Base-by-base conservation (phyloP, 2,329 filamentous ascomycete genomes). In the Scedosporium aurantiacum region DNA sequence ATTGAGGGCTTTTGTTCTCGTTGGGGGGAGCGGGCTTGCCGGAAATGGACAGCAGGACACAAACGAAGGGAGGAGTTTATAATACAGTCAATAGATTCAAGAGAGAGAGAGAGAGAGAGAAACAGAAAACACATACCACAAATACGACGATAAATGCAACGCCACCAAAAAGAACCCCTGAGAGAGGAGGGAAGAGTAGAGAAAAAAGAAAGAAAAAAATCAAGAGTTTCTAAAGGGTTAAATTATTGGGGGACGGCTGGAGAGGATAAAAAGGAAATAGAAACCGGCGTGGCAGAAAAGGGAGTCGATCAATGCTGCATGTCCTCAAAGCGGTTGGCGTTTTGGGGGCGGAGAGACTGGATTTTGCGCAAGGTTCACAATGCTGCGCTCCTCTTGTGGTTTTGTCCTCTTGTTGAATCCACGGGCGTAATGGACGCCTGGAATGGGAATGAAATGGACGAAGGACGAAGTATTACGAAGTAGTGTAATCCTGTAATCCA, bases 1-100 rank as follows among this genome's bases (percentile, higher is more conserved):
- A 37, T 45, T 58, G 56, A 58, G 56, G 56, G 56, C 27, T 58
- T 58, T 58, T 58, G 55, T 57, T 57, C 14, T 57, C 54, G 54
- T 57, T 37, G 54, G 18, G 14, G 14, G 16, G 27, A 8, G 23
- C 23, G 54, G 54, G 52, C 23, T 28, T 55, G 18, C 52, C 54
- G 50, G 50, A 6, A 25, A 23, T 23, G 50, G 6, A 21, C 14
- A 2, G 21, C 5, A 47, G 43, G 16, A 25, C 52, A 21, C 23
- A 25, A 25, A 27, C 52, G 23, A 32, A 56, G 16, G n/a, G 52
- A 32, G 14, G 54, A 32, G 54, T 23, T 56, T 21, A 27, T 32
- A 32, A 32, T 25, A 32, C 52, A 21, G 47, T 12, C 14, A 37
- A 21, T 21, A 7, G 28, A 57, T 10, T 40, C 8, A 6, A 6